Conservation (phyloP, 2,329 filamentous ascomycete genomes). For the Colletotrichum sp. region DNA sequence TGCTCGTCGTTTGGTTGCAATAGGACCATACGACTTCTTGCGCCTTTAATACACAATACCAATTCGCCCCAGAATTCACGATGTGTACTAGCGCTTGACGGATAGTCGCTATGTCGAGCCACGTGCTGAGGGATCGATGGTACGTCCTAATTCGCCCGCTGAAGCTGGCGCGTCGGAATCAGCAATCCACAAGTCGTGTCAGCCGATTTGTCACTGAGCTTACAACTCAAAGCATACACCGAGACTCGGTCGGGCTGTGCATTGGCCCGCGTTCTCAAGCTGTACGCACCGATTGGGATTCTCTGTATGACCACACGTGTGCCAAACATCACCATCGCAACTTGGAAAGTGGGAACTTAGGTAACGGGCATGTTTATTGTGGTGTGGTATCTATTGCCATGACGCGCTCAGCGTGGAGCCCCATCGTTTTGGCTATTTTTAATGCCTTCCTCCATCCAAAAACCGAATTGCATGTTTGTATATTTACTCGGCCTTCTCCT, state of each 20-base stretch:
- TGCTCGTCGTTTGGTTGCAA: neutral
- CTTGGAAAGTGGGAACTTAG: fast-evolving
- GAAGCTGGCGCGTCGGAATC: too few species aligned
- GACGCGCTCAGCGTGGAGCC: neutral
- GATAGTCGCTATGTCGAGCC: fast-evolving
- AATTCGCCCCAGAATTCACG: too few species aligned
- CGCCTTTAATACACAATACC: too few species aligned
- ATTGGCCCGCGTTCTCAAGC: too few species aligned
- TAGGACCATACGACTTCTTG: too few species aligned
- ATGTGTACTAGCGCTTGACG: fast-evolving
- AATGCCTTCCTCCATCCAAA: neutral
- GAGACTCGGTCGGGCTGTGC: too few species aligned
- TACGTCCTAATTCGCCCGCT: too few species aligned
- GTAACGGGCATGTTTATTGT: neutral
- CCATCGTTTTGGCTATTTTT: neutral
- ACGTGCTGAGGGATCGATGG: too few species aligned
- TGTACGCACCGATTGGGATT: neutral
- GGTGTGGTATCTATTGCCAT: neutral
- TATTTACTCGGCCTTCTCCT: neutral
- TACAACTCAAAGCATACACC: too few species aligned
- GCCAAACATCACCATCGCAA: fast-evolving
- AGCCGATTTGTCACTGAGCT: neutral
- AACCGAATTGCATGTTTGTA: neutral
- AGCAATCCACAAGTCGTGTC: neutral
- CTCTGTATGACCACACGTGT: neutral